Conservation (phyloP, 805 yeast genomes). For the Saccharomycopsis javanensis region DNA sequence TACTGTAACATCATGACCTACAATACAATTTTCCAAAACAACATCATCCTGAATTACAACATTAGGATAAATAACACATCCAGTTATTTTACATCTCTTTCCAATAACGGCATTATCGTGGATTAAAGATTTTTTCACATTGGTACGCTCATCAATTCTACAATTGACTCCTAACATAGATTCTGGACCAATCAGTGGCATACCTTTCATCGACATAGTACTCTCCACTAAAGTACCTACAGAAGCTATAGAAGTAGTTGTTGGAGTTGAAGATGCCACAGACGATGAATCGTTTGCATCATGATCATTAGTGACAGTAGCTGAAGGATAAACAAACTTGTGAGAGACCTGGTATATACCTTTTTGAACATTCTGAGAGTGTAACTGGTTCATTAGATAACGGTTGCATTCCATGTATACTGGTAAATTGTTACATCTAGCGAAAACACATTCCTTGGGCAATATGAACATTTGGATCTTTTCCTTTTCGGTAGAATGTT, state of each 20-base stretch:
- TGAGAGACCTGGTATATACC: slow-evolving; percentile 22
- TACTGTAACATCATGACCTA: slow-evolving; percentile 62
- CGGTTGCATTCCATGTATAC: slow-evolving; percentile 89
- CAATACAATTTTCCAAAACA: slow-evolving; percentile 68
- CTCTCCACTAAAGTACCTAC: slow-evolving; percentile 15
- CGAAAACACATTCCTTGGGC: slow-evolving; percentile 60
- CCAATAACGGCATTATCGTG: slow-evolving; percentile 74
- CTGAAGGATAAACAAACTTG: slow-evolving; percentile 7
- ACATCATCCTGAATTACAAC: slow-evolving; percentile 73
- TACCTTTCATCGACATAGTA: slow-evolving; percentile 37
- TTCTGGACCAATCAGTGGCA: slow-evolving; percentile 81
- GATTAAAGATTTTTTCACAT: slow-evolving; percentile 76
- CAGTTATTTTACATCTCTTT: slow-evolving; percentile 77
- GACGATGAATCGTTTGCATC: not conserved
- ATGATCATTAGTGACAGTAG: not conserved
- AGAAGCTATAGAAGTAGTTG: slow-evolving; percentile 20
- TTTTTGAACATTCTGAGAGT: slow-evolving; percentile 17
- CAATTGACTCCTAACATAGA: slow-evolving; percentile 65
- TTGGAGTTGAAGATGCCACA: not conserved
- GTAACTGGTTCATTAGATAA: slow-evolving; percentile 44
- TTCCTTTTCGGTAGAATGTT: slow-evolving; percentile 49
- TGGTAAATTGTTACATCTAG: slow-evolving; percentile 68
- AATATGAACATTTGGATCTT: slow-evolving; percentile 61
- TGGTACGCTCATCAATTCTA: slow-evolving; percentile 70
- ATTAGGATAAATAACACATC: slow-evolving; percentile 67